These are phyloP conservation scores for Neoboletus brunneissimus DNA, from an alignment of 768 basidiomycete genomes.

Conservation along the genomic window DNA sequence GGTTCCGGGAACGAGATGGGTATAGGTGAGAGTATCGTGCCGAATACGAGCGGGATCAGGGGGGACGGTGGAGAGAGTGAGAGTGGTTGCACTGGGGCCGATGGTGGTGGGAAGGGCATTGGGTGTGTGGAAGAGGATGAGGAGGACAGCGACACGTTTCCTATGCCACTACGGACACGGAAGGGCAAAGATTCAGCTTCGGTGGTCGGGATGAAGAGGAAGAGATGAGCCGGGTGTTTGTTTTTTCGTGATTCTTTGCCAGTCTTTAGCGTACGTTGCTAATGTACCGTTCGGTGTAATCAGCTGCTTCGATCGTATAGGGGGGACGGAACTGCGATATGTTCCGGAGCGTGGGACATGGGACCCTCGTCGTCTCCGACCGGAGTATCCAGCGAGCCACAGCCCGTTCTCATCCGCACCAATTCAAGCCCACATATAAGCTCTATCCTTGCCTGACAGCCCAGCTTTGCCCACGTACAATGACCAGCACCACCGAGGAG, in stretches of 20 bases:
- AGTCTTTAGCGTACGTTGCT: conserved; percentile 14
- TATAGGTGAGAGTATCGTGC: conserved; percentile 49
- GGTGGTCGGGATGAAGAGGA: conserved; percentile 56
- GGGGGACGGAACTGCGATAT: conserved; percentile 3
- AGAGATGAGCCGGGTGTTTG: conserved; percentile 46
- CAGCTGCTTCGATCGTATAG: not conserved
- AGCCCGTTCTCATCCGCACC: conserved; percentile 22
- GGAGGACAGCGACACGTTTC: conserved; percentile 68
- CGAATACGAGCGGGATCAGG: conserved; percentile 62
- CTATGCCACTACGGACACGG: conserved; percentile 66
- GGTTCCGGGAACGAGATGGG: conserved; percentile 51
- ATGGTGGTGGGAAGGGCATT: conserved; percentile 15
- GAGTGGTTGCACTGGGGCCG: conserved; percentile 17
- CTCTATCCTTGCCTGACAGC: not conserved
- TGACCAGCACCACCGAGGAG: conserved; percentile 47
- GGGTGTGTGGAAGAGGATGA: conserved; percentile 52
- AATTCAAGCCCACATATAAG: conserved; percentile 10
- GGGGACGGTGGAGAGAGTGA: conserved; percentile 33
- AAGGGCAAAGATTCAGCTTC: conserved; percentile 55
- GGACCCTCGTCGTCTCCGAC: not conserved
- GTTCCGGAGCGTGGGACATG: conserved; percentile 30
- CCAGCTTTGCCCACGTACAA: conserved; percentile 2
- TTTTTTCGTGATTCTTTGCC: not conserved
- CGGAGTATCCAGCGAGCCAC: conserved; percentile 10
- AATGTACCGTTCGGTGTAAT: conserved; percentile 20